These are phyloP conservation scores for Phaeosphaeria sp. DNA, from an alignment of 2,329 filamentous ascomycete genomes.

Conservation along the genomic window DNA sequence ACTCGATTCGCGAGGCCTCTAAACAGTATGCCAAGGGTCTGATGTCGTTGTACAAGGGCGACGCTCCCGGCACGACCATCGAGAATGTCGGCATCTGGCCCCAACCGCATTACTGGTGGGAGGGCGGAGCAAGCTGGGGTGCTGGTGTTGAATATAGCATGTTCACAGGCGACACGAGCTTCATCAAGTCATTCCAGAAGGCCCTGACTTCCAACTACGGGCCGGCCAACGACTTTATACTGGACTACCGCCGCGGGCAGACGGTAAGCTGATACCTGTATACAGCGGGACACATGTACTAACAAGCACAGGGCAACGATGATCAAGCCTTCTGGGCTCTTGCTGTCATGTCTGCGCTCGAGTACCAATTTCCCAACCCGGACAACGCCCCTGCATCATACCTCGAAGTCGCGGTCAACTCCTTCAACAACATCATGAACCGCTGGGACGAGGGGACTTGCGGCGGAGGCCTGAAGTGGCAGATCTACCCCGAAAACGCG, in stretches of 20 bases:
- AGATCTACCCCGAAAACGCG: conserved; percentile 79
- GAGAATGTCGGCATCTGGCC: conserved; percentile 51
- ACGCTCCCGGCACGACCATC: conserved; percentile 25
- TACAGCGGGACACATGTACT: conserved; percentile 6
- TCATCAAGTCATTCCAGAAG: conserved; percentile 51
- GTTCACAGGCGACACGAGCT: conserved; percentile 54
- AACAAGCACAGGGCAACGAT: conserved; percentile 66
- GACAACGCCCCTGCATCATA: conserved; percentile 56
- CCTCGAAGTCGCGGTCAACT: conserved; percentile 71
- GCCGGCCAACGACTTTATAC: conserved; percentile 52
- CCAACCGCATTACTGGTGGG: conserved; percentile 57
- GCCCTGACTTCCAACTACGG: conserved; percentile 53
- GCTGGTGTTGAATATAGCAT: conserved; percentile 54
- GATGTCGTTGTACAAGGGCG: conserved; percentile 45
- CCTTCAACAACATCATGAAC: conserved; percentile 73
- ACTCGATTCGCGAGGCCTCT: conserved; percentile 38
- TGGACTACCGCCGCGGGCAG: conserved; percentile 49
- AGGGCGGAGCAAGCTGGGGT: conserved; percentile 46
- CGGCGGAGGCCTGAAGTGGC: conserved; percentile 78
- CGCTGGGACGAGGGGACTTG: conserved; percentile 76
- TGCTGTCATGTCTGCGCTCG: conserved; percentile 70
- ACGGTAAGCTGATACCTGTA: conserved; percentile 25
- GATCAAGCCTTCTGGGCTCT: conserved; percentile 79
- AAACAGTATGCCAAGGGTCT: conserved; percentile 41
- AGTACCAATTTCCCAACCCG: conserved; percentile 71